Evolutionary conservation across 2,329 filamentous ascomycete genomes (phyloP), one percentile per base, ranked within the genome.

Genomic region (Aphanocladium album): DNA sequence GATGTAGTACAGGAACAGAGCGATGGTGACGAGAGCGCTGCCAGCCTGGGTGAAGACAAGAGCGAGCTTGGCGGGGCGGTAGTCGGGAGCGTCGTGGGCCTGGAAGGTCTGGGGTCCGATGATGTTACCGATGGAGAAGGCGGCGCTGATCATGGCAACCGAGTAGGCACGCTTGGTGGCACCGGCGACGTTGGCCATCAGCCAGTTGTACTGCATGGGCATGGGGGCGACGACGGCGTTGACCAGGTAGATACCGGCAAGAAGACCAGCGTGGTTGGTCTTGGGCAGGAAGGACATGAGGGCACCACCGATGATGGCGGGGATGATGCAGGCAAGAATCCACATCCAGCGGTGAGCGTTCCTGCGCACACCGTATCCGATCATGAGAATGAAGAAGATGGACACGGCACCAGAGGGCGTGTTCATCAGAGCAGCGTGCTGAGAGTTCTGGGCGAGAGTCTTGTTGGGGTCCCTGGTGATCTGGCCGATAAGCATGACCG

Each of bases 211-310:
- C 65, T 79, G 79, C 54, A 81, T 69, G 5, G 76, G 69, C 16
- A 80, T 66, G 1, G 77, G 77, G 0, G 77, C 78, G 1, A 78
- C 75, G 9, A 81, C 78, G 21, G 77, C 77, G 63, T 82, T 82
- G 64, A 81, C 76, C 1, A 83, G 73, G 64, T 82, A 82, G 57
- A 82, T 78, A 23, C 79, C 79, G 1, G 74, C 77, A 16, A 82
- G 71, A 11, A 77, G 73, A 2, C 81, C 82, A 0, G 74, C 69
- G 39, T 74, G 76, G 65, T 83, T 79, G 46, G 66, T 72, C 2
- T 70, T 68, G 3, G 79, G 76, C 8, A 81, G 69, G 67, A 83
- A 83, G 0, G 81, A 83, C 80, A 83, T 82, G n/a, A 83, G 67
- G 1, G 75, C 79, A 17, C 79, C 79, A 6, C 80, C 80, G 19